Evolutionary conservation across 257 asterid species (phyloP).

Genomic region (Solanum clarkiae): DNA sequence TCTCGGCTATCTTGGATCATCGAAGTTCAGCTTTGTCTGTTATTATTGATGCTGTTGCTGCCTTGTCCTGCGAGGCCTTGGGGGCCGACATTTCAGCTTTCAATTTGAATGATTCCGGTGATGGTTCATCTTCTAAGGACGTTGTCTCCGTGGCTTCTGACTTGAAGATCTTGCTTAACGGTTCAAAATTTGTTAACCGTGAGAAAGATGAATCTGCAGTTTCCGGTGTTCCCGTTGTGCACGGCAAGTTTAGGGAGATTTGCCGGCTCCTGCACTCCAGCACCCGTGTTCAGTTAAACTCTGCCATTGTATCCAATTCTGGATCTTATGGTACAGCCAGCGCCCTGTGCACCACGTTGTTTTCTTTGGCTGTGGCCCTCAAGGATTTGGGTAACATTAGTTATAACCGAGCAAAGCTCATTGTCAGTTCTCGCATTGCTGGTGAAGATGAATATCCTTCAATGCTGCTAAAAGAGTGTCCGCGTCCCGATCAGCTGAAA

Average conservation of each 20-base stretch:
- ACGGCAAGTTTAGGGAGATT: slow-evolving; percentile 56
- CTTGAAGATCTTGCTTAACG: slow-evolving; percentile 56
- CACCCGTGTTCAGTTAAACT: slow-evolving; percentile 59
- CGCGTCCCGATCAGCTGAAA: slow-evolving; percentile 12
- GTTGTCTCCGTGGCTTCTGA: slow-evolving; percentile 76
- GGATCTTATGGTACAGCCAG: slow-evolving; percentile 25
- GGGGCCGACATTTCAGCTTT: slow-evolving; percentile 50
- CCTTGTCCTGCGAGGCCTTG: slow-evolving; percentile 85
- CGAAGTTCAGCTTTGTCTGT: slow-evolving; percentile 25
- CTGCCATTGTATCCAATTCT: slow-evolving; percentile 23
- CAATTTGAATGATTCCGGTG: slow-evolving; percentile 80
- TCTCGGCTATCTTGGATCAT: slow-evolving; percentile 59
- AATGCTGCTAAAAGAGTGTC: slow-evolving; percentile 12
- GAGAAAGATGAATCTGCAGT: slow-evolving; percentile 23
- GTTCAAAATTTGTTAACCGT: slow-evolving; percentile 49
- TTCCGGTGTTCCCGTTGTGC: slow-evolving; percentile 48
- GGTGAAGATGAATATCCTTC: slow-evolving; percentile 15
- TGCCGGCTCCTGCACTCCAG: slow-evolving; percentile 44
- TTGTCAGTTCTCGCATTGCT: slow-evolving; percentile 19
- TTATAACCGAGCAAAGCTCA: slow-evolving; percentile 24
- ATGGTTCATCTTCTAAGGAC: slow-evolving; percentile 77
- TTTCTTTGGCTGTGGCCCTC: slow-evolving; percentile 39
- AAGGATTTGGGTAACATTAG: slow-evolving; percentile 48
- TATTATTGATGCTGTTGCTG: slow-evolving; percentile 57
- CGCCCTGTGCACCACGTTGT: slow-evolving; percentile 35